Percentiles rank a stretch among this genome's conserved stretches.
Evolutionary conservation across 306 rosid species (phyloP).

Genomic region (Morella rubra): DNA sequence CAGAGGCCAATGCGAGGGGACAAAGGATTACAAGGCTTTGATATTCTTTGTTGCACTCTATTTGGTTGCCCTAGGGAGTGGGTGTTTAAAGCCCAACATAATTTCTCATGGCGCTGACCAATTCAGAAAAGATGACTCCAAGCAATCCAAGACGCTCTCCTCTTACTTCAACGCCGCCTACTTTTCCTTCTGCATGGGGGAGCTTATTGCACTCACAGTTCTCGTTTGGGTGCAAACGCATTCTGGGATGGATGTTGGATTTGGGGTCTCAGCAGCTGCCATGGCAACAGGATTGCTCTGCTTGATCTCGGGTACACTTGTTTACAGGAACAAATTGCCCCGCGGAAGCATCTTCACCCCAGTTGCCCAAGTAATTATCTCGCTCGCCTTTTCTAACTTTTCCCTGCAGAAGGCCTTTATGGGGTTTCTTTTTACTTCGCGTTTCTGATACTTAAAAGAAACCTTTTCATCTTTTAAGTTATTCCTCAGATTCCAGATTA

Average conservation of each 20-base stretch:
- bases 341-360: slow-evolving; percentile 59
- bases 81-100: slow-evolving; percentile 61
- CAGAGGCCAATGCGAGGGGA: slow-evolving; percentile 33
- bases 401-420: neutral
- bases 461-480: neutral
- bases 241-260: slow-evolving; percentile 65
- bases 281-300: slow-evolving; percentile 48
- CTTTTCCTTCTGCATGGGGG: slow-evolving; percentile 62
- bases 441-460: neutral
- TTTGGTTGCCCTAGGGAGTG: slow-evolving; percentile 70
- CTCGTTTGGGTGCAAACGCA: slow-evolving; percentile 68
- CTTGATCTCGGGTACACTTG: slow-evolving; percentile 34
- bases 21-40: slow-evolving; percentile 43
- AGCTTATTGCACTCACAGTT: slow-evolving; percentile 50
- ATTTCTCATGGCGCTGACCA: slow-evolving; percentile 74
- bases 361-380: slow-evolving; percentile 54
- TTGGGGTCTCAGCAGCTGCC: slow-evolving; percentile 59
- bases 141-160: slow-evolving; percentile 44
- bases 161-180: slow-evolving; percentile 61
- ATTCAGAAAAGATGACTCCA: slow-evolving; percentile 38
- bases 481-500: neutral
- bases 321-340: slow-evolving; percentile 42
- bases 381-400: neutral
- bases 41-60: slow-evolving; percentile 53
- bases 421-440: neutral